phyloP scores from a whole-genome alignment of 495 filamentous ascomycete species.

The Pseudoneurospora amorphoporcata region DNA sequence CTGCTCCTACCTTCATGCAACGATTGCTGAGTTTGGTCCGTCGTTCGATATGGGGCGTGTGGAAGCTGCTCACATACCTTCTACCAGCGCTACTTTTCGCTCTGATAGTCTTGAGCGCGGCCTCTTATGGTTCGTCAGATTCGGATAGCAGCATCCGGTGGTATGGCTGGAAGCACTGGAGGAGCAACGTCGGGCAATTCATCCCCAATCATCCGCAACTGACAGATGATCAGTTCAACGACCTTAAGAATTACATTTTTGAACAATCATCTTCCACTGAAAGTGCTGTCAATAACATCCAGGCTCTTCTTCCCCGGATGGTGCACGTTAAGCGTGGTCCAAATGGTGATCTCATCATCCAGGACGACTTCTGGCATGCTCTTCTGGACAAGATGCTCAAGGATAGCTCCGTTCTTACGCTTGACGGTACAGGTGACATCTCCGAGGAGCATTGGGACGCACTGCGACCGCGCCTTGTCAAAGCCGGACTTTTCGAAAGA shows the following conservation, averaged over 20 bases:
- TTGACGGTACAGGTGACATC: conserved; percentile 17
- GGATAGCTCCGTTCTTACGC: conserved; percentile 24
- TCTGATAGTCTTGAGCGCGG: neutral
- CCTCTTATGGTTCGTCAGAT: neutral
- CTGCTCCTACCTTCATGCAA: neutral
- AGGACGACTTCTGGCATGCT: conserved; percentile 46
- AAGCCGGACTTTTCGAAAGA: neutral
- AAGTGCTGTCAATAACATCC: conserved; percentile 17
- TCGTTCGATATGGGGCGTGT: neutral
- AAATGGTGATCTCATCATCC: conserved; percentile 32
- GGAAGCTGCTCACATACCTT: neutral
- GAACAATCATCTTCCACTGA: conserved; percentile 5
- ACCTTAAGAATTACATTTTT: conserved; percentile 11
- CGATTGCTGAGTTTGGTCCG: neutral
- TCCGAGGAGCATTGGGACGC: conserved; percentile 29
- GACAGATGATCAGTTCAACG: conserved; percentile 12
- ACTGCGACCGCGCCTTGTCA: conserved; percentile 20
- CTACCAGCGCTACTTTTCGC: neutral
- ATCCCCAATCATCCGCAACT: conserved; percentile 9
- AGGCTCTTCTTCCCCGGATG: conserved; percentile 21
- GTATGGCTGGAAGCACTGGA: conserved; percentile 13
- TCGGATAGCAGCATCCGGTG: conserved; percentile 2
- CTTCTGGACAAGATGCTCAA: conserved; percentile 25
- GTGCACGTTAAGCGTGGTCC: conserved; percentile 28
- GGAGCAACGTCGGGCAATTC: conserved; percentile 13